Evolutionary conservation across 192 early-diverging fungal species (phyloP).

Genomic region (Chytriomyces hyalinus): DNA sequence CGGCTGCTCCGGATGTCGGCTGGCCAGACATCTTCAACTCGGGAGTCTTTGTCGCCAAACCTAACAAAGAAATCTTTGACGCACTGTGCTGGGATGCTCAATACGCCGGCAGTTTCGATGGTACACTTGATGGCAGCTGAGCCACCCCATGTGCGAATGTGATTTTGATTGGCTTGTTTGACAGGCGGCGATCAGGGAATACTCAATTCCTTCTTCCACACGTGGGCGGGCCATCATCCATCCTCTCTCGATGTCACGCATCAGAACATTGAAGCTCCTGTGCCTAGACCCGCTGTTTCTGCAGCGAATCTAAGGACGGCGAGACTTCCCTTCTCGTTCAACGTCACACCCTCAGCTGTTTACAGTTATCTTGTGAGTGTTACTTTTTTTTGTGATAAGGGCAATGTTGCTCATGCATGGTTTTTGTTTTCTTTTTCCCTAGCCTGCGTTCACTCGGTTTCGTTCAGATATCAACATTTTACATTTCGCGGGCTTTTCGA

Average conservation of each 20-base stretch:
- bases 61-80: constrained; percentile 58
- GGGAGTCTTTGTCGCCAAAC: constrained; percentile 82
- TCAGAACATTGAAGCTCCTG: background rate
- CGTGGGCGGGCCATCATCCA: constrained; percentile 64
- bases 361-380: constrained; percentile 68
- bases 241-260: background rate
- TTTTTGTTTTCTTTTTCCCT: background rate
- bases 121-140: constrained; percentile 49
- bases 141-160: background rate
- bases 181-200: constrained; percentile 92
- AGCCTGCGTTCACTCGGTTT: constrained; percentile 82
- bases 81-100: constrained; percentile 56
- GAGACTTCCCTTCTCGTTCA: constrained; percentile 89
- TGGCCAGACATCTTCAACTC: constrained; percentile 99
- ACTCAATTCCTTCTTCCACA: constrained; percentile 83
- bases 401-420: constrained; percentile 46
- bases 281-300: background rate
- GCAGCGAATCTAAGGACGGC: constrained; percentile 42
- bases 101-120: constrained; percentile 81
- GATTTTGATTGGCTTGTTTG: background rate
- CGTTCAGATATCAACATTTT: constrained; percentile 73
- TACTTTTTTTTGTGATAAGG: constrained; percentile 34
- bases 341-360: constrained; percentile 80
- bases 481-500: constrained; percentile 87
- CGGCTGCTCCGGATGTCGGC: constrained; percentile 88